Conservation (phyloP, 2,329 filamentous ascomycete genomes). For the Calonectria pseudoreteaudii region DNA sequence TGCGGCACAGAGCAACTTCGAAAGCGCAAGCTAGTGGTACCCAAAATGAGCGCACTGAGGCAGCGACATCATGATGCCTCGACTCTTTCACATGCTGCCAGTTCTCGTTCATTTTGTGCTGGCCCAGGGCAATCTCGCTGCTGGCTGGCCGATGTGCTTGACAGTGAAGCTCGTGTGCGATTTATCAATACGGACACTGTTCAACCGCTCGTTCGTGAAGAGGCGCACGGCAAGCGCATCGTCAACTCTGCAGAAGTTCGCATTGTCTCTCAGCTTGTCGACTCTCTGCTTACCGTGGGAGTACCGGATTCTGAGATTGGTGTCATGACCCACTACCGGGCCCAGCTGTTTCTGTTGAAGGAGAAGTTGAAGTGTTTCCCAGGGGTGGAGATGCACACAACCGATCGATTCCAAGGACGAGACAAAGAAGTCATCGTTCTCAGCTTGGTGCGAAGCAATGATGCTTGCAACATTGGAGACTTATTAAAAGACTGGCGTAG, state of each 20-base stretch:
- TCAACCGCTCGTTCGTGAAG: slow-evolving; percentile 73
- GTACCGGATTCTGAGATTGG: slow-evolving; percentile 83
- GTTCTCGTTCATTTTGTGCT: slow-evolving; percentile 66
- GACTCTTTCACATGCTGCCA: slow-evolving; percentile 54
- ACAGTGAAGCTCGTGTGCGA: slow-evolving; percentile 78
- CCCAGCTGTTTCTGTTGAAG: slow-evolving; percentile 86
- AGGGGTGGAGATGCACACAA: slow-evolving; percentile 93
- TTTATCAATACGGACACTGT: slow-evolving; percentile 92
- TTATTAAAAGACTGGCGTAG: slow-evolving; percentile 90
- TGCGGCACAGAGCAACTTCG: slow-evolving; percentile 87
- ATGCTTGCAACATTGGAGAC: slow-evolving; percentile 86
- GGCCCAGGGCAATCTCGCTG: slow-evolving; percentile 65
- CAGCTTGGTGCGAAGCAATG: slow-evolving; percentile 88
- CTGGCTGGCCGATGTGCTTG: slow-evolving; percentile 81
- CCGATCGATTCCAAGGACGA: slow-evolving; percentile 94
- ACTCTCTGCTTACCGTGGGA: slow-evolving; percentile 80
- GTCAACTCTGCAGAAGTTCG: slow-evolving; percentile 87
- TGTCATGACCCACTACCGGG: slow-evolving; percentile 96
- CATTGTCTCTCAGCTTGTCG: slow-evolving; percentile 83
- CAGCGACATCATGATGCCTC: slow-evolving; percentile 68
- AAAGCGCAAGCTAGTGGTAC: slow-evolving; percentile 74
- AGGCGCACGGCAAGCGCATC: slow-evolving; percentile 84
- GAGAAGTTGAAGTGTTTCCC: slow-evolving; percentile 72
- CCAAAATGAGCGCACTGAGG: slow-evolving; percentile 71
- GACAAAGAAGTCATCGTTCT: slow-evolving; percentile 95